Base-by-base conservation (phyloP, 208 protist genomes). In the Novymonas esmeraldas region DNA sequence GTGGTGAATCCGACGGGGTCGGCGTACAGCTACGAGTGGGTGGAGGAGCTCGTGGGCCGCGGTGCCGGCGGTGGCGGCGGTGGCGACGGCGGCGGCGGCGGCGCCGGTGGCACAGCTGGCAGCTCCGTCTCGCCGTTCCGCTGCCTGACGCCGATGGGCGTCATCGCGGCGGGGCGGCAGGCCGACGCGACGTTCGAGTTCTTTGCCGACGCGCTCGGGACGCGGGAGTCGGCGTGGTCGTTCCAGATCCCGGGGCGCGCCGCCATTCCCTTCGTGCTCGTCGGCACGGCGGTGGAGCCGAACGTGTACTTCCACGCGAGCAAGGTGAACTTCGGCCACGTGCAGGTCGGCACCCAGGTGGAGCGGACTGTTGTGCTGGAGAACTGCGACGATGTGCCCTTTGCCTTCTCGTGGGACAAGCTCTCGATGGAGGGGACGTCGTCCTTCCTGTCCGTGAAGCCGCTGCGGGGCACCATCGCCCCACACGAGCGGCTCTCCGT, bases 171-270 rank as follows among this genome's bases (percentile, higher is more conserved):
- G 2, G 97, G 97, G n/a, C 97, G 96, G 56, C 85, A 97, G 65
- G 57, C 81, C n/a, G 97, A 99, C 67, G 97, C 98, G 76, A 73
- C 78, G 6, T 99, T 99, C 81, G 94, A 99, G 57, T 99, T 98
- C 72, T 86, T 87, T 18, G 95, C 96, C 5, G 85, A 97, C 36
- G 87, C 76, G 41, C 79, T 98, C 22, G 82, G 87, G 14, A 62
- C 88, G 36, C 77, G 85, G 11, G 97, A 99, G 75, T 79, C 90
- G 29, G 67, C 85, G 73, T 99, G 98, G 97, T 76, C 67, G 13
- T 98, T 99, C 66, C 44, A 76, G 41, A 97, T 99, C 50, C 72
- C 68, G 13, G 93, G 89, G 20, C 81, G 86, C 39, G 76, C 95
- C 41, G 52, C 72, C 42, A 78, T 99, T 16, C 95, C 95, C 3